Evolutionary conservation across 2,329 filamentous ascomycete species (phyloP), one percentile per base, ranked within the genome.

Genomic region (Emmonsiellopsis sp.): DNA sequence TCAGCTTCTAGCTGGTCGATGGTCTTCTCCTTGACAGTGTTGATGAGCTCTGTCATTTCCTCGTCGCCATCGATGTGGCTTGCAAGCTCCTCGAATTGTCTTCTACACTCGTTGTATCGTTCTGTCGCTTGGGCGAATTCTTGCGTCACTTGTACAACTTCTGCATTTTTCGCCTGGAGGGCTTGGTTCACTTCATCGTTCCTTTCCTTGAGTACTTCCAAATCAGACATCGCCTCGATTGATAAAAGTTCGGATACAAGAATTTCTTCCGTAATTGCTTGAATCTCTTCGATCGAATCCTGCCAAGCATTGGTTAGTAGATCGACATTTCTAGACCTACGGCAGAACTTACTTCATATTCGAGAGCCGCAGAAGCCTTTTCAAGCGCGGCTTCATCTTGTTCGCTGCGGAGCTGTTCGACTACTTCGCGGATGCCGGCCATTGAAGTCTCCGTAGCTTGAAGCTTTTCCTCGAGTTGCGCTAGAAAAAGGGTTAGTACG

Each of bases 201-300:
- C 54, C 84, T 83, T 13, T 74, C 73, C 61, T 81, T 80, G n/a
- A 96, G 74, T 5, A 80, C 80, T 44, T 82, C 76, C 2, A 86
- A 69, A 62, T 98, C 93, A 0, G 90, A 96, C n/a, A 76, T 68
- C 1, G 89, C 91, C 73, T 98, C 93, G 33, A 94, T 79, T 0
- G 80, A 72, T 56, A 83, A 77, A 44, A 96, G 77, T 59, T 87
- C 80, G 2, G 81, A 82, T 61, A 91, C 83, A 13, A 91, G 69
- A 9, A 88, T 71, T 11, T 79, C 78, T 45, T 84, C 77, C 51
- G 87, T 82, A 5, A 82, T 76, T 48, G 74, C 68, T 11, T 81
- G 80, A 44, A 95, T 78, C 17, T 70, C 64, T n/a, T 78, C 76
- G 6, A 94, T 78, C 4, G 80, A 74, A 58, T 80, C 77, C 66